Base-by-base conservation (phyloP, 768 basidiomycete genomes). In the Lanmaoa pseudosensibilis region DNA sequence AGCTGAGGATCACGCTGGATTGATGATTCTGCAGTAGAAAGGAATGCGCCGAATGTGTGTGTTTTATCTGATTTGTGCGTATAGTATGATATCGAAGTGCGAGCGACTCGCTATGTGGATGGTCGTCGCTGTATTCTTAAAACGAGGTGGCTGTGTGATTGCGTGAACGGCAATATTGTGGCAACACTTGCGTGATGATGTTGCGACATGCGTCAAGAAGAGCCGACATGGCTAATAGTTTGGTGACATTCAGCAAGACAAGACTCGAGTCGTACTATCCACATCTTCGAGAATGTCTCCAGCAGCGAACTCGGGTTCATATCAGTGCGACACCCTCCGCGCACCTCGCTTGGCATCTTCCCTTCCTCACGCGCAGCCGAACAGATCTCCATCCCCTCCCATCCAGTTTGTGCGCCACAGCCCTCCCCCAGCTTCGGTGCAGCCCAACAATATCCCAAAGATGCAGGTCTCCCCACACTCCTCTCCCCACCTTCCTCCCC, bases 1-100 rank as follows among this genome's bases (percentile, higher is more conserved):
- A 97, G 75, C 77, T 98, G 77, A 87, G 87, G 80, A 93, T 98
- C 76, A 86, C 88, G 74, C 83, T 98, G 77, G 94, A 98, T 75
- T 94, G 80, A 88, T 73, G 69, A 65, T 67, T 61, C 58, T 50
- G 57, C 58, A 50, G 59, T 54, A 52, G 62, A 70, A 65, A 65
- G 54, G 67, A 69, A 67, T 49, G 62, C 32, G 55, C 23, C 32
- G 56, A 48, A 58, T 27, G 62, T 50, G 55, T 25, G 30, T 50
- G 49, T 50, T 58, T 40, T 69, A 70, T 71, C 67, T 73, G 69
- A 61, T 67, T 49, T 68, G 65, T 67, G 70, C 65, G 69, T 69
- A 70, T 72, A 64, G 65, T 70, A 71, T 70, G 65, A 64, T 71
- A 68, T 73, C 62, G 71, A 73, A 64, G 67, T 61, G 69, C 64